Evolutionary conservation across 257 asterid genomes (phyloP), one percentile per base, ranked within the genome.

Genomic region (Nicotiana sylvestris): DNA sequence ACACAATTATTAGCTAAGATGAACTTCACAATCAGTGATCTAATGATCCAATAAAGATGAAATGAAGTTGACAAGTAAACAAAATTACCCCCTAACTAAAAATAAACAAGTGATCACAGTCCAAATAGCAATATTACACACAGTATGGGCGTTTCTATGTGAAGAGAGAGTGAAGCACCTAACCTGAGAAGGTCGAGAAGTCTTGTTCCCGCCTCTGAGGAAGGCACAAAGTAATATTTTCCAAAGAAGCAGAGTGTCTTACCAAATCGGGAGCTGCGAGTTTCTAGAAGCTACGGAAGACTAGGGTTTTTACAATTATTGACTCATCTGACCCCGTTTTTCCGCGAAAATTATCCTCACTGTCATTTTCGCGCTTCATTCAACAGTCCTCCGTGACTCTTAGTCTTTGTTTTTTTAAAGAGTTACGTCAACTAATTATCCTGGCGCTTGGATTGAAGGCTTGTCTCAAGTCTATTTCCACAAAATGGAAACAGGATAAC

Each of bases 351-450:
- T 70, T 70, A 70, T 72, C 6, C 78, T 46, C 49, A 43, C 58
- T 70, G 60, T 57, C 78, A 70, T 70, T 70, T 70, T 72, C 61
- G 21, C 25, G 79, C 35, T 25, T 46, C 78, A 72, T 72, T 46
- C 78, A 72, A 46, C 78, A 69, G 33, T 37, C 16, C 53, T 68
- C 16, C n/a, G 9, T n/a, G 30, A 62, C 17, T 62, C 67, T 5
- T 18, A n/a, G n/a, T n/a, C n/a, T n/a, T n/a, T n/a, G n/a, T 5
- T 35, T 5, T 35, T 35, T 35, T 0, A 35, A 35, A 35, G 39
- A 5, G 7, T 35, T 5, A 35, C 4, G 7, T 35, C 4, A 35
- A 35, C 39, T 35, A 35, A 69, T 39, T 37, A 69, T 69, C 57
- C 33, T 39, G 77, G 77, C 77, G 77, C 77, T 69, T 4, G 1